Base-by-base conservation (phyloP, 768 basidiomycete species). In the Suillus paluster region DNA sequence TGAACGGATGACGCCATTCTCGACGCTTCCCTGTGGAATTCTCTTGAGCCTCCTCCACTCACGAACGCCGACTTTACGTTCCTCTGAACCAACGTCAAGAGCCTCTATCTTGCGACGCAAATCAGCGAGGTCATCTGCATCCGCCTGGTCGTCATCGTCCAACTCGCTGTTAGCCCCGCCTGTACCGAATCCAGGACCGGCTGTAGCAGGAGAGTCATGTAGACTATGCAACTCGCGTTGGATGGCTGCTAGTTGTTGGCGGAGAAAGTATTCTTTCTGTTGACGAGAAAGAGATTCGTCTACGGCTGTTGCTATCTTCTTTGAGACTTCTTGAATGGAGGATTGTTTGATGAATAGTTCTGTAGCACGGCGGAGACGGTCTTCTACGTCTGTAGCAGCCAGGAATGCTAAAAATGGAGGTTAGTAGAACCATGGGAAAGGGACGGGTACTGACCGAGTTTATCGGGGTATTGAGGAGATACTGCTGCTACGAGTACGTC, bases 11-110 rank as follows among this genome's bases (percentile, higher is more conserved):
- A 97, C 95, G 5, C 94, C 93, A 70, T 92, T 87, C 79, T 97
- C 96, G 2, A 94, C 92, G 57, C 92, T 93, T 19, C 94, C 92
- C 38, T 88, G 86, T 0, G 94, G 94, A n/a, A 94, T 96, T 21
- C 94, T 86, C 73, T 88, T 90, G 36, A 97, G 77, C 46, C 96
- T 79, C 67, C 87, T 85, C 85, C 92, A 92, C 71, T 98, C 96
- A 38, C 92, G 77, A 0, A 89, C 83, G 25, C 90, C 91, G 73
- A 91, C 88, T 72, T 89, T 92, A 45, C 92, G 82, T 71, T 94
- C 93, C 72, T 95, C 94, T 41, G 84, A 87, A 15, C 88, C 89
- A 12, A 79, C 78, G 12, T 83, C 83, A 80, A 94, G 88, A 0
- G 86, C 86, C 63, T 94, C 91, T 36, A 95, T 89, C 68, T 86